Evolutionary conservation across 345 rosid species (phyloP).

Genomic region (Populus simonii): DNA sequence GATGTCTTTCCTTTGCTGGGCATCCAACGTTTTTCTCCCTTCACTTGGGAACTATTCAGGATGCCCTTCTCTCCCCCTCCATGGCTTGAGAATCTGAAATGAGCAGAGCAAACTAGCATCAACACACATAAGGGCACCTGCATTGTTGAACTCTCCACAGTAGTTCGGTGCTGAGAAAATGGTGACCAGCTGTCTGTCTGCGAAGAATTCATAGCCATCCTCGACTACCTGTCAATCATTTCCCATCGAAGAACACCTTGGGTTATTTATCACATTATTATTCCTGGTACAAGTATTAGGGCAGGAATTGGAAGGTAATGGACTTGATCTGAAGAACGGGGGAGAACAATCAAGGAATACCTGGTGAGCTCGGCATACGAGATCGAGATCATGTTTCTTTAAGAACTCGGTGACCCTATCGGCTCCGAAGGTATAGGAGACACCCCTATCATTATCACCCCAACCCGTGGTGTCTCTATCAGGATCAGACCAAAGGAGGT

Average conservation of each 20-base stretch:
- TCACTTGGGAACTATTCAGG: neutral
- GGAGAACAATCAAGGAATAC: neutral
- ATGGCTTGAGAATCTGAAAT: constrained; percentile 26
- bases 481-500: constrained; percentile 26
- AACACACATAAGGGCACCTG: constrained; percentile 23
- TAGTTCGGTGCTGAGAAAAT: constrained; percentile 24
- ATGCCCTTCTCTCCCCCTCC: neutral
- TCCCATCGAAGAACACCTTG: neutral
- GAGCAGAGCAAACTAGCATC: constrained; percentile 25
- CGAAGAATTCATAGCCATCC: constrained; percentile 28
- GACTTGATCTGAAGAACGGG: neutral
- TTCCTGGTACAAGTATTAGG: neutral
- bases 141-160: constrained; percentile 28
- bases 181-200: constrained; percentile 24
- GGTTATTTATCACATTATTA: neutral
- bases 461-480: constrained; percentile 16
- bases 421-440: constrained; percentile 23
- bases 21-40: neutral
- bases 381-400: constrained; percentile 25
- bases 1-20: neutral
- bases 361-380: constrained; percentile 26
- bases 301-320: neutral
- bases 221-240: constrained; percentile 10
- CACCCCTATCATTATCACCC: constrained; percentile 28
- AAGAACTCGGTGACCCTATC: constrained; percentile 16